Evolutionary conservation across 2,329 filamentous ascomycete species (phyloP), one percentile per base, ranked within the genome.

Genomic region (Esteya vermicola): DNA sequence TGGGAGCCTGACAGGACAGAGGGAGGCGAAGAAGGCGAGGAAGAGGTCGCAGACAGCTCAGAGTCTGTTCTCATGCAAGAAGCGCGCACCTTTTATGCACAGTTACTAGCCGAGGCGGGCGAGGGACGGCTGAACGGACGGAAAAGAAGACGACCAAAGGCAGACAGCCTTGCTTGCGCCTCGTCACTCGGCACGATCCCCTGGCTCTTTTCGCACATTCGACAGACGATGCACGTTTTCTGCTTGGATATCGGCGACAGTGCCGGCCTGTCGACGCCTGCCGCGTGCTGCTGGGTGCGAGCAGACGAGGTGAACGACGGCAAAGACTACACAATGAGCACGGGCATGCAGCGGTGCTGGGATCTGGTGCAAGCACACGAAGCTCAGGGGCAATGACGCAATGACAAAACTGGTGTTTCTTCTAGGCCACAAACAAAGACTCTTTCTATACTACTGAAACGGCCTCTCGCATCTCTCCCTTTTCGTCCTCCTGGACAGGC

Each of bases 161-260:
- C n/a, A n/a, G n/a, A n/a, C n/a, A 14, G 5, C 12, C 3, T 3
- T 16, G 13, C 23, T 35, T 51, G 65, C 33, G 45, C 56, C 1
- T 53, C 53, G 0, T 65, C 69, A 25, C 45, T 74, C n/a, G 70
- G 65, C 0, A 67, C 56, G 33, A 62, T 75, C 12, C 69, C 69
- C 0, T 75, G 71, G 71, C 51, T 68, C 7, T 75, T 74, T 45
- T 74, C 70, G 1, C 71, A 75, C 40, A 51, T 75, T 1, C 68
- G 64, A 52, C 51, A 74, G 46, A 68, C 63, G 1, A 75, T 74
- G 71, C 67, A 74, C 44, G 70, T 75, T 3, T 66, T 72, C 26
- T 41, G 68, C 0, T 72, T 74, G 44, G 21, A 33, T 8, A 13
- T 18, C 13, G 18, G 6, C 25, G 35, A 20, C 2, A 10, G 12